Percentiles rank a stretch among this genome's conserved stretches.
Conservation (phyloP, 768 basidiomycete genomes). For the Boletus bicolor region DNA sequence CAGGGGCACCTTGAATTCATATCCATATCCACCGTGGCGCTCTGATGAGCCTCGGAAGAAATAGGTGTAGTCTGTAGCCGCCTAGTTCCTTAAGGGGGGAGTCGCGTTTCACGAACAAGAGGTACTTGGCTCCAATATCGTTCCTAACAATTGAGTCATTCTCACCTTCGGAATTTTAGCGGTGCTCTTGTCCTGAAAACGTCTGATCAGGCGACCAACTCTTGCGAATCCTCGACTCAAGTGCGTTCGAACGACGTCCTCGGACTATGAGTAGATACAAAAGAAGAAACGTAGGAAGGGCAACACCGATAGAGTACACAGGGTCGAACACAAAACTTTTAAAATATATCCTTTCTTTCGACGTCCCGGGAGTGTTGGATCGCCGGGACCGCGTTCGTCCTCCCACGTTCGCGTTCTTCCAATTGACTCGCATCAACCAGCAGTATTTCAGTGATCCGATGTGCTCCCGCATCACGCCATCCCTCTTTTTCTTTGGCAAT, state of each 20-base stretch:
- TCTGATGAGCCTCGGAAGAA: not conserved
- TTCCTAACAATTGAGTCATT: not conserved
- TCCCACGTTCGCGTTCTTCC: too few species aligned
- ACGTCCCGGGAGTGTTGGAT: not conserved
- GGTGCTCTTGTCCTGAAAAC: not conserved
- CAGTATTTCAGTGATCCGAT: too few species aligned
- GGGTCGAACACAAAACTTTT: not conserved
- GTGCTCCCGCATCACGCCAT: too few species aligned
- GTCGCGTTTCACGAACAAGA: not conserved
- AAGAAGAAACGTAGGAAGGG: not conserved
- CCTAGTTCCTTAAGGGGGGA: not conserved
- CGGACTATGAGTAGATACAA: not conserved
- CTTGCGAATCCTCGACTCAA: constrained; percentile 1
- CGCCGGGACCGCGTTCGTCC: too few species aligned
- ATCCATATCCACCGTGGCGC: not conserved
- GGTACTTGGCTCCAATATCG: not conserved
- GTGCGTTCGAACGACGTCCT: constrained; percentile 4
- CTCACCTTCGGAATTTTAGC: not conserved
- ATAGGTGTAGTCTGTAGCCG: not conserved
- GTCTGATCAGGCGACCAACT: not conserved
- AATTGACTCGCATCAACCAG: too few species aligned
- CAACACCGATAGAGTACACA: not conserved
- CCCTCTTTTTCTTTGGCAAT: too few species aligned
- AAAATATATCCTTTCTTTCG: not conserved
- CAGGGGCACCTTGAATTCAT: too few species aligned